These are phyloP conservation scores for Phytophthora palmivora DNA, from an alignment of 352 stramenopile genomes.

Conservation along the genomic window DNA sequence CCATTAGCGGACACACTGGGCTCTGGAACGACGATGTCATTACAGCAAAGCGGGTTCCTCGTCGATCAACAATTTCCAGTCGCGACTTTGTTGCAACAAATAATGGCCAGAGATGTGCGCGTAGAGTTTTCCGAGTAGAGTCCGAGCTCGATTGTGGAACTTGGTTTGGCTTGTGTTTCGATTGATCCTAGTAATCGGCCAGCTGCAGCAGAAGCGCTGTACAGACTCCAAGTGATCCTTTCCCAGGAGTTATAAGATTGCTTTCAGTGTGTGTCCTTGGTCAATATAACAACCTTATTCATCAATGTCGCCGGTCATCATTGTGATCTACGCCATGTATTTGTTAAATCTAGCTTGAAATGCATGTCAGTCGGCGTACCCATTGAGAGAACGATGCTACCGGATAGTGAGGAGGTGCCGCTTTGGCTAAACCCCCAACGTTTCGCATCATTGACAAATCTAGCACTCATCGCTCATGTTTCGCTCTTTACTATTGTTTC, in stretches of 20 bases:
- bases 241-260: neutral
- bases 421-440: no score
- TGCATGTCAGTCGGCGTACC: no score
- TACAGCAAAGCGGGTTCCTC: constrained; percentile 35
- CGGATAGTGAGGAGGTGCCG: no score
- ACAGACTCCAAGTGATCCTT: constrained; percentile 25
- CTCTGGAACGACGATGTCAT: constrained; percentile 47
- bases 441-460: no score
- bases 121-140: constrained; percentile 30
- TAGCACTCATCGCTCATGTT: neutral
- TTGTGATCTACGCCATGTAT: no score
- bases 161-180: constrained; percentile 1
- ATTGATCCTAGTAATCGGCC: constrained; percentile 7
- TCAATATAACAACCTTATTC: no score
- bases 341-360: no score
- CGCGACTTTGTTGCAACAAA: constrained; percentile 23
- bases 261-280: no score
- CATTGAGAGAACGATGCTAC: no score
- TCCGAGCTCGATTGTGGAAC: neutral
- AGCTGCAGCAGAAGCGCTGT: constrained; percentile 31
- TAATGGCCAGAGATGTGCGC: constrained; percentile 12
- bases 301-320: no score
- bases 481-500: neutral
- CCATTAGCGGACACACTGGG: constrained; percentile 11
- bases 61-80: constrained; percentile 17